Conservation (phyloP, 192 early-diverging fungal genomes). For the Pilaira anomala region DNA sequence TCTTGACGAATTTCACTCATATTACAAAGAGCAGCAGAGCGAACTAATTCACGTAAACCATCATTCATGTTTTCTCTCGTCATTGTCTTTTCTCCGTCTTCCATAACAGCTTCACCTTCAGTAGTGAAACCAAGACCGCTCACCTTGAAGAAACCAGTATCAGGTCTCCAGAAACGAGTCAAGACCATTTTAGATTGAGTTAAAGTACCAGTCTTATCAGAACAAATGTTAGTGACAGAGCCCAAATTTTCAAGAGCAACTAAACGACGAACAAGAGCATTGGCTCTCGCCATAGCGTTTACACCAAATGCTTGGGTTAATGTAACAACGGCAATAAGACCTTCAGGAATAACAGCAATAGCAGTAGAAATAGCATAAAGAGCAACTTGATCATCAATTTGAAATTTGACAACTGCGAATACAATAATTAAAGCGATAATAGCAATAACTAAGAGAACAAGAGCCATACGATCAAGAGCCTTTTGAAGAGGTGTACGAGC, state of each 20-base stretch:
- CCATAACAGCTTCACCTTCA: slow-evolving; percentile 44
- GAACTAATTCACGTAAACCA: slow-evolving; percentile 45
- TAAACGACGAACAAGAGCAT: slow-evolving; percentile 88
- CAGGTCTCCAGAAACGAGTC: slow-evolving; percentile 79
- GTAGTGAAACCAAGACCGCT: slow-evolving; percentile 63
- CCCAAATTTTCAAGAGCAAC: slow-evolving; percentile 89
- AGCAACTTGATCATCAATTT: slow-evolving; percentile 53
- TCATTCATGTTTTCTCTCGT: slow-evolving; percentile 34
- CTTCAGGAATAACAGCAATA: slow-evolving; percentile 97
- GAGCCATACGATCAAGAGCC: slow-evolving; percentile 72
- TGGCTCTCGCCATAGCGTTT: slow-evolving; percentile 74
- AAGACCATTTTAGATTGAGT: slow-evolving; percentile 96
- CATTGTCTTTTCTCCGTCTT: slow-evolving; percentile 23
- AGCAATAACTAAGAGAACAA: slow-evolving; percentile 69
- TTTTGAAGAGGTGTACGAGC: slow-evolving; percentile 65
- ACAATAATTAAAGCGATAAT: slow-evolving; percentile 78
- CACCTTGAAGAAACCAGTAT: slow-evolving; percentile 66
- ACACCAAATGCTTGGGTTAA: slow-evolving; percentile 94
- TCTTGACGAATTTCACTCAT: slow-evolving; percentile 73
- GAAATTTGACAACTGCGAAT: slow-evolving; percentile 70
- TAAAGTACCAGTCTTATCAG: slow-evolving; percentile 92
- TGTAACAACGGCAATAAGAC: slow-evolving; percentile 90
- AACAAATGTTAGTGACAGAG: slow-evolving; percentile 92
- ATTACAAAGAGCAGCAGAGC: slow-evolving; percentile 78
- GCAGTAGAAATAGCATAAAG: slow-evolving; percentile 82